A percentile compares a stretch with the other conserved stretches of the same genome.
Conservation (phyloP, 768 basidiomycete species). For the Mycena capillaripes region DNA sequence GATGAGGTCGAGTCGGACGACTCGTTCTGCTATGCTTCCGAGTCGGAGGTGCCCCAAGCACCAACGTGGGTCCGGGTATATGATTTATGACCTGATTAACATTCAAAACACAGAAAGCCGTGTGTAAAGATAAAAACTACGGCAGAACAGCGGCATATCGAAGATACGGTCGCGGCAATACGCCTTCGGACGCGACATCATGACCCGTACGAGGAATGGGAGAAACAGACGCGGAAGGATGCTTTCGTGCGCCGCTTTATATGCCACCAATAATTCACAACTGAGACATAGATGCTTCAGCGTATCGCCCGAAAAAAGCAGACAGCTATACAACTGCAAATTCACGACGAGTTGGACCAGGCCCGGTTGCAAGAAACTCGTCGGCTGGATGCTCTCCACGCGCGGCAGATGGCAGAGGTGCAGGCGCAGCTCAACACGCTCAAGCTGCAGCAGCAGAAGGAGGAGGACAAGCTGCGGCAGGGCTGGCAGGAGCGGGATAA, state of each 20-base stretch:
- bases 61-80: constrained; percentile 51
- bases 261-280: neutral
- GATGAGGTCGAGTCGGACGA: constrained; percentile 40
- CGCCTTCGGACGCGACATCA: constrained; percentile 64
- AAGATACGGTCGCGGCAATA: constrained; percentile 67
- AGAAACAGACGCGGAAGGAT: constrained; percentile 63
- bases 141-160: constrained; percentile 57
- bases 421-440: constrained; percentile 59
- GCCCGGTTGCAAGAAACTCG: constrained; percentile 50
- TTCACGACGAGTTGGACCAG: constrained; percentile 62
- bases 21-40: constrained; percentile 59
- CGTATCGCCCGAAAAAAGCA: constrained; percentile 61
- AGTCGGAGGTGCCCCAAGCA: constrained; percentile 52
- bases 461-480: constrained; percentile 59
- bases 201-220: constrained; percentile 73
- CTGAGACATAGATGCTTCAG: constrained; percentile 42
- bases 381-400: constrained; percentile 55
- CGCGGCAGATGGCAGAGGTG: constrained; percentile 68
- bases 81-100: neutral
- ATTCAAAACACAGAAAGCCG: constrained; percentile 34
- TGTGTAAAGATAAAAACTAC: constrained; percentile 48
- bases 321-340: constrained; percentile 46
- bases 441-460: constrained; percentile 58
- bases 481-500: constrained; percentile 69
- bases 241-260: constrained; percentile 58